These are phyloP conservation scores for Pseudotsuga menziesii DNA, from an alignment of 75 land plant genomes.

Conservation along the genomic window DNA sequence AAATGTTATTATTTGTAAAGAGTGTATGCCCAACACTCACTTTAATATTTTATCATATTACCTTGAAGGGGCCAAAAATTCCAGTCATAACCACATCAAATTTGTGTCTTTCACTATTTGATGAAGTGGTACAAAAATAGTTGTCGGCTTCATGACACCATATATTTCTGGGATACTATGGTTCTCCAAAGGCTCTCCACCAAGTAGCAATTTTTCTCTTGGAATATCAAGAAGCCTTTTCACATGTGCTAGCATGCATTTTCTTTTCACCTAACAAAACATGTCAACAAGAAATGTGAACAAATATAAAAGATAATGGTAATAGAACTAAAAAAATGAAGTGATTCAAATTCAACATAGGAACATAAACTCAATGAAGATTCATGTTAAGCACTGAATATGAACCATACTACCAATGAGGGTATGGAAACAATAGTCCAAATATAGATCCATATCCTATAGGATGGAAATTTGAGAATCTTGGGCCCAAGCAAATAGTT, in stretches of 20 bases:
- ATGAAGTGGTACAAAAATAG: constrained; percentile 77
- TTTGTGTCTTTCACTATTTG: constrained; percentile 69
- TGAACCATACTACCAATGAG: too few species aligned
- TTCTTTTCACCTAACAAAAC: constrained; percentile 78
- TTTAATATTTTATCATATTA: constrained; percentile 16
- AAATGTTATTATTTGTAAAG: neutral
- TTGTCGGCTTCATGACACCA: constrained; percentile 95
- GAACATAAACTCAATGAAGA: too few species aligned
- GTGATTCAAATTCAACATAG: neutral
- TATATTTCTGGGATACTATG: constrained; percentile 86
- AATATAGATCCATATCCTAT: neutral
- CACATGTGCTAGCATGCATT: constrained; percentile 76
- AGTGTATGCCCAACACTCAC: neutral
- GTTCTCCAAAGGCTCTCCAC: constrained; percentile 77
- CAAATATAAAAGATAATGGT: neutral
- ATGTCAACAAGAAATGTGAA: constrained; percentile 2
- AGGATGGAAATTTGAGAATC: neutral
- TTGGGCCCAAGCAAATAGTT: neutral
- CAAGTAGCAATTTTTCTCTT: constrained; percentile 80
- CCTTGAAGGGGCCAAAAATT: constrained; percentile 98
- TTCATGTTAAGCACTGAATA: too few species aligned
- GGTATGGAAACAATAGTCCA: too few species aligned
- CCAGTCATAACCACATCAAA: constrained; percentile 84
- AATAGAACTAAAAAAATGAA: neutral
- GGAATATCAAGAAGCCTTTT: constrained; percentile 68